Evolutionary conservation across 1,284 basidiomycete species (phyloP).

Genomic region (Trametes sp.): DNA sequence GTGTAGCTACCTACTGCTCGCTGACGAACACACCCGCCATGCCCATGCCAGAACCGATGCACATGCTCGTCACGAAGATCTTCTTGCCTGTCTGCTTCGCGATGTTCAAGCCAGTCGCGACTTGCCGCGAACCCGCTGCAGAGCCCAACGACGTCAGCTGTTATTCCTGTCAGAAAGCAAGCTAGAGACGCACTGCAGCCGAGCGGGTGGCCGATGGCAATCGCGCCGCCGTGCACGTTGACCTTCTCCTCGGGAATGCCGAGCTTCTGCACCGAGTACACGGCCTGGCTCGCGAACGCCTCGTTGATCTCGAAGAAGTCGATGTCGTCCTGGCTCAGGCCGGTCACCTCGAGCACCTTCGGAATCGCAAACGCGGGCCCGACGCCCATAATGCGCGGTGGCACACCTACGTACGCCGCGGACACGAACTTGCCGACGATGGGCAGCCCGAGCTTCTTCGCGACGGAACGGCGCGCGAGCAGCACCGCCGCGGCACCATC

Average conservation of each 20-base stretch:
- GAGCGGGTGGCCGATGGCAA: constrained; percentile 88
- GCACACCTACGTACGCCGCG: constrained; percentile 83
- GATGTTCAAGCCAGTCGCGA: constrained; percentile 86
- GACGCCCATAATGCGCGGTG: constrained; percentile 90
- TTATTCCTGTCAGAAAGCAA: not conserved
- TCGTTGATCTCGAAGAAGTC: constrained; percentile 98
- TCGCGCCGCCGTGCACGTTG: constrained; percentile 89
- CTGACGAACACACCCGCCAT: constrained; percentile 86
- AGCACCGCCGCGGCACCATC: constrained; percentile 97
- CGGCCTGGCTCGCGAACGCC: constrained; percentile 89
- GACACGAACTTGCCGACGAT: constrained; percentile 93
- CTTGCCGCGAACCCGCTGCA: constrained; percentile 85
- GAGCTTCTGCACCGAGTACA: constrained; percentile 82
- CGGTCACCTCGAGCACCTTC: constrained; percentile 75
- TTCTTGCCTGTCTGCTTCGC: constrained; percentile 80
- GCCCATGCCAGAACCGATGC: constrained; percentile 93
- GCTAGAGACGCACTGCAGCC: constrained; percentile 70
- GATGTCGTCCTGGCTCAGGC: constrained; percentile 78
- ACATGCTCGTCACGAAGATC: constrained; percentile 94
- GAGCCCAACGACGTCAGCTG: constrained; percentile 2
- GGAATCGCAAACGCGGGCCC: constrained; percentile 94
- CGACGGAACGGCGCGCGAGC: constrained; percentile 86
- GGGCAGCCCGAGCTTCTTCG: constrained; percentile 89
- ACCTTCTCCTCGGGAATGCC: constrained; percentile 84
- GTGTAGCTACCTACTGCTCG: constrained; percentile 61